phyloP scores from a whole-genome alignment of 805 yeast genomes.

The Blastobotrys americana region DNA sequence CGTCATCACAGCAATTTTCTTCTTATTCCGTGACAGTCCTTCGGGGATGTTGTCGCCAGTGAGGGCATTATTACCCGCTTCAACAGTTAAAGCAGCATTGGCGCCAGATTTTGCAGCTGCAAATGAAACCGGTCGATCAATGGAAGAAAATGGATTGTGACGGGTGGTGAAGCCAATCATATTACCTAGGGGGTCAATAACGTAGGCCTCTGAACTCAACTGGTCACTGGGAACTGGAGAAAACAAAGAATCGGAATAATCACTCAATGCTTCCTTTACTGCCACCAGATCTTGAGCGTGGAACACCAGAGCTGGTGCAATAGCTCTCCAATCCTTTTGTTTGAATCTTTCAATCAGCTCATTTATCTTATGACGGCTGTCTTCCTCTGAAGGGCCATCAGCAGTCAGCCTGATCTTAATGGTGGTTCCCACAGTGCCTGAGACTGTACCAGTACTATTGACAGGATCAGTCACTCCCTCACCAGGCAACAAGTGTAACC shows the following conservation, averaged over 20 bases:
- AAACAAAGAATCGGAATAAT: constrained; percentile 31
- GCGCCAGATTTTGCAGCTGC: neutral
- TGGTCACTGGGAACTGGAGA: constrained; percentile 57
- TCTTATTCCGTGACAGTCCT: constrained; percentile 25
- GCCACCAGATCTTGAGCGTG: constrained; percentile 36
- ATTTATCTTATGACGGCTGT: constrained; percentile 18
- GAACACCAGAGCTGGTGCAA: constrained; percentile 41
- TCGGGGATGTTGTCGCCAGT: neutral
- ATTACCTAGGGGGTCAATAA: constrained; percentile 78
- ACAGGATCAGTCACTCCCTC: no score
- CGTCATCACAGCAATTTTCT: constrained; percentile 89
- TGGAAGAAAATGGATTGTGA: constrained; percentile 23
- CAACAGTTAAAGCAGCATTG: constrained; percentile 2
- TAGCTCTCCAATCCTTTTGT: constrained; percentile 44
- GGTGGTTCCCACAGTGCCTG: constrained; percentile 22
- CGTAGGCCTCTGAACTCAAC: constrained; percentile 68
- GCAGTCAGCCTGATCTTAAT: constrained; percentile 28
- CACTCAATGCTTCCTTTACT: constrained; percentile 10
- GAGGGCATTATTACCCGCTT: neutral
- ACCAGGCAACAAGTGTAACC: constrained; percentile 24
- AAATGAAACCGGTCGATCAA: constrained; percentile 2
- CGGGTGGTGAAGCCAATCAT: constrained; percentile 69
- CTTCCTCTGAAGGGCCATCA: constrained; percentile 19
- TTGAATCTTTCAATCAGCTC: constrained; percentile 14
- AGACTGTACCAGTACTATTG: constrained; percentile 3